Conservation (phyloP, 1,284 basidiomycete species). For the Ustilago cynodontis region DNA sequence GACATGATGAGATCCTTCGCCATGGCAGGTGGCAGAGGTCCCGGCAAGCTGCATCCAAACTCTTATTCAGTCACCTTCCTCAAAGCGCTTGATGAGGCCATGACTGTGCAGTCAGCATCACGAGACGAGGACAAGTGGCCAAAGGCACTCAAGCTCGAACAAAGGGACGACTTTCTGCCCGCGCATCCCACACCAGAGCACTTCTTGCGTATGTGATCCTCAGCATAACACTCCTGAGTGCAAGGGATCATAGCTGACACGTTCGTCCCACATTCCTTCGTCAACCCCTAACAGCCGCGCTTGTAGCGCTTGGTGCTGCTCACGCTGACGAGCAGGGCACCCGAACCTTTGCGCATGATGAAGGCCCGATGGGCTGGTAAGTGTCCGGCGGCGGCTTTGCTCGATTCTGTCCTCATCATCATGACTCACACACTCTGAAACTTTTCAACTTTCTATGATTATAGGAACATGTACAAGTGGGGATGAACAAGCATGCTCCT, state of each 20-base stretch:
- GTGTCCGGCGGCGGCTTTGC: slow-evolving; percentile 1
- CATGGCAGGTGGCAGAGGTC: slow-evolving; percentile 13
- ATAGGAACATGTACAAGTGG: slow-evolving; percentile 63
- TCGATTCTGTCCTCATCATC: not conserved
- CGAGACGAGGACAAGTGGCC: slow-evolving; percentile 31
- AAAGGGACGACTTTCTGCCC: slow-evolving; percentile 30
- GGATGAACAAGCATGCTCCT: slow-evolving; percentile 19
- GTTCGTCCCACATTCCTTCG: not conserved
- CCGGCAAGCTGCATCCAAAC: slow-evolving; percentile 5
- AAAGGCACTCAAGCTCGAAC: slow-evolving; percentile 30
- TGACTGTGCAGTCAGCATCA: slow-evolving; percentile 24
- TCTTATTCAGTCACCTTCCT: slow-evolving; percentile 37
- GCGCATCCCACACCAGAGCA: slow-evolving; percentile 55
- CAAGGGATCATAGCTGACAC: not conserved
- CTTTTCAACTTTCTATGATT: slow-evolving; percentile 24
- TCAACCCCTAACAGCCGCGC: slow-evolving; percentile 26
- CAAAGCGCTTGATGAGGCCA: slow-evolving; percentile 36
- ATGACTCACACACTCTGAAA: not conserved
- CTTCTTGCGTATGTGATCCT: slow-evolving; percentile 45
- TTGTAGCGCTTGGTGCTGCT: slow-evolving; percentile 45
- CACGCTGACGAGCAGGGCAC: slow-evolving; percentile 41
- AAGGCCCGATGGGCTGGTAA: slow-evolving; percentile 56
- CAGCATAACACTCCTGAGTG: not conserved
- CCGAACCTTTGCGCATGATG: slow-evolving; percentile 33
- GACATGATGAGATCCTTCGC: slow-evolving; percentile 38